phyloP scores from a whole-genome alignment of 1,284 basidiomycete species.

The Tilletia horrida region DNA sequence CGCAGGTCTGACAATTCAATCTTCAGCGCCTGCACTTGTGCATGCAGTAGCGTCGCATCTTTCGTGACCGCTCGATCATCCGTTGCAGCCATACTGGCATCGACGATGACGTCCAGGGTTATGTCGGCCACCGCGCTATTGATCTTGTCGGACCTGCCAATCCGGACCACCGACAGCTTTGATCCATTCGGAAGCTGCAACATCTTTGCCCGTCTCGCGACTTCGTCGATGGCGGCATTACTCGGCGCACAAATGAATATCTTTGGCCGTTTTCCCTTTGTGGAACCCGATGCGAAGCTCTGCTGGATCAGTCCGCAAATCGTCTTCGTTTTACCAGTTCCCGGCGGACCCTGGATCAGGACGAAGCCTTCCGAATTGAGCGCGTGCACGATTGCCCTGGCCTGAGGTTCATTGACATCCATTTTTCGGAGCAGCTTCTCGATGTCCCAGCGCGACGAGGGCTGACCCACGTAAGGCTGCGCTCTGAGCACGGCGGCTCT shows the following conservation, averaged over 20 bases:
- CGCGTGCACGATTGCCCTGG: slow-evolving; percentile 77
- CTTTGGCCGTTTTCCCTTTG: slow-evolving; percentile 58
- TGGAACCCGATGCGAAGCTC: slow-evolving; percentile 62
- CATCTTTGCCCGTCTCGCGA: slow-evolving; percentile 80
- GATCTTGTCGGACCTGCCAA: slow-evolving; percentile 77
- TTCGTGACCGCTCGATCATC: slow-evolving; percentile 15
- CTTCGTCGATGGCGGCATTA: slow-evolving; percentile 98
- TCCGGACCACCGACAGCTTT: slow-evolving; percentile 71
- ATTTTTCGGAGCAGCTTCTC: slow-evolving; percentile 64
- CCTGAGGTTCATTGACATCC: slow-evolving; percentile 90
- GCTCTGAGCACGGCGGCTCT: slow-evolving; percentile 70
- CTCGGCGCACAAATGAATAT: slow-evolving; percentile 92
- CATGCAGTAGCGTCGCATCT: slow-evolving; percentile 29
- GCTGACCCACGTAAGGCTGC: slow-evolving; percentile 52
- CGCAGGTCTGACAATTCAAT: slow-evolving; percentile 21
- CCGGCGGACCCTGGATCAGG: slow-evolving; percentile 95
- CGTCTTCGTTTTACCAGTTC: slow-evolving; percentile 97
- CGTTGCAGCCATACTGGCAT: slow-evolving; percentile 22
- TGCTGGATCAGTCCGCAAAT: slow-evolving; percentile 90
- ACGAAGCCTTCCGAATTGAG: slow-evolving; percentile 74
- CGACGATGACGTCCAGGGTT: slow-evolving; percentile 65
- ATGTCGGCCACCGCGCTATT: slow-evolving; percentile 80
- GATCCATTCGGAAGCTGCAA: slow-evolving; percentile 67
- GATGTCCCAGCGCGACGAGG: not conserved
- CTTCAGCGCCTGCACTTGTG: slow-evolving; percentile 34